Base-by-base conservation (phyloP, 2,329 filamentous ascomycete genomes). In the Trichoderma sp. region DNA sequence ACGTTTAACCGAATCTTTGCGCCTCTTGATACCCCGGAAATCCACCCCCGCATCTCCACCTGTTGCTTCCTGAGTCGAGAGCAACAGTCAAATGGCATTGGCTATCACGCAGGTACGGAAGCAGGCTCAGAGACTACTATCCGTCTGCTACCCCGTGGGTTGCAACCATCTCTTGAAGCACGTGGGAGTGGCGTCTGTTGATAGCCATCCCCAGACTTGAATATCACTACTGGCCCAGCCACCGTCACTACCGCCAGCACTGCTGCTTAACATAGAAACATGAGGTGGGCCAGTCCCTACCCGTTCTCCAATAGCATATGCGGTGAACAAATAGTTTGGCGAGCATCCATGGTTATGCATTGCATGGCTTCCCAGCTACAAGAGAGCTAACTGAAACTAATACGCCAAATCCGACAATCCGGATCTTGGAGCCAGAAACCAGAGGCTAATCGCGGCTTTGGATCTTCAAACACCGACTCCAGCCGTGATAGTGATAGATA, bases 21-120 rank as follows among this genome's bases (percentile, higher is more conserved):
- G 60, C 49, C 49, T 63, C 59, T 13, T 21, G 56, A 46, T 59
- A 43, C 56, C 60, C 60, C 60, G 30, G 60, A 55, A 43, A 24
- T 28, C 26, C 37, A 28, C 26, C 59, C 43, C 59, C 59, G 59
- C 60, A 30, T 55, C 60, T 64, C 60, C 60, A 64, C 60, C 51
- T 21, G n/a, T 37, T 37, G 2, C 11, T 13, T 3, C 34, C 32
- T 52, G 60, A 55, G 60, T 55, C 60, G 43, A 64, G 14, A 11
- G 54, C 60, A 64, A 8, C 46, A 49, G 46, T 24, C 34, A 39
- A 28, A 2, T 43, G 43, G 11, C 49, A 51, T 24, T 21, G 34
- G 4, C n/a, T 24, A 52, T 30, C 43, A 64, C 60, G 60, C 49
- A 51, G 60, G 49, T 30, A 55, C 32, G n/a, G 49, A 43, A 21